Base-by-base conservation (phyloP, 331 rosid species). In the Arachis monticola region DNA sequence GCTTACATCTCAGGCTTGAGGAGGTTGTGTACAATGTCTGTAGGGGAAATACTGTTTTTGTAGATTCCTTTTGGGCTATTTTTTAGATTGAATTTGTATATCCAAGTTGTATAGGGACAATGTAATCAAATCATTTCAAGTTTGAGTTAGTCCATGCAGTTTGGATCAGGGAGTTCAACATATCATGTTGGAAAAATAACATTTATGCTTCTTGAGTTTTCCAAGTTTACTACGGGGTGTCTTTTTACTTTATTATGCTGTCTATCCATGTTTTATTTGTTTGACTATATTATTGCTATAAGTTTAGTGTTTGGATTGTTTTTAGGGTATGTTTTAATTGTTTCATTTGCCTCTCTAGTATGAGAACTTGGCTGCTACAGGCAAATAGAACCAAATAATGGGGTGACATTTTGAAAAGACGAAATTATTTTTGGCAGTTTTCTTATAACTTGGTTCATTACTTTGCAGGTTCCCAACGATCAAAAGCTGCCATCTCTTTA, bases 401-500 rank as follows among this genome's bases (percentile, higher is more conserved):
- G 62, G 9, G 2, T 69, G 8, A 40, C 40, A 8, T 51, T 50
- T 38, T 53, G 38, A 55, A 41, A 10, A 22, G 55, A 5, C 12
- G 42, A 2, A 8, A 56, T 17, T 48, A 48, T 62, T 57, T 65
- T 35, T 6, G 31, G 42, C 50, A 31, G 1, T 53, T 59, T 52
- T 13, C 22, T 59, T 74, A 72, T 38, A 12, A 42, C 13, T 65
- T 69, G 27, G 51, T 14, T 50, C 13, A 4, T 48, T 47, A 56
- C 4, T 82, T 72, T 88, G 75, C 98, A 93, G 97, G 98, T 93
- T 81, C 88, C 97, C 7, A 88, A 85, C 58, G 98, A 93, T 14
- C 96, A 88, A 83, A 93, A 93, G 88, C 86, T 93, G 56, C 98
- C 98, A 27, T 90, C 98, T 8, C 98, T 93, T 59, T 93, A 93